These are phyloP conservation scores for Botrytis hyacinthi DNA, from an alignment of 2,329 filamentous ascomycete species.

Conservation along the genomic window DNA sequence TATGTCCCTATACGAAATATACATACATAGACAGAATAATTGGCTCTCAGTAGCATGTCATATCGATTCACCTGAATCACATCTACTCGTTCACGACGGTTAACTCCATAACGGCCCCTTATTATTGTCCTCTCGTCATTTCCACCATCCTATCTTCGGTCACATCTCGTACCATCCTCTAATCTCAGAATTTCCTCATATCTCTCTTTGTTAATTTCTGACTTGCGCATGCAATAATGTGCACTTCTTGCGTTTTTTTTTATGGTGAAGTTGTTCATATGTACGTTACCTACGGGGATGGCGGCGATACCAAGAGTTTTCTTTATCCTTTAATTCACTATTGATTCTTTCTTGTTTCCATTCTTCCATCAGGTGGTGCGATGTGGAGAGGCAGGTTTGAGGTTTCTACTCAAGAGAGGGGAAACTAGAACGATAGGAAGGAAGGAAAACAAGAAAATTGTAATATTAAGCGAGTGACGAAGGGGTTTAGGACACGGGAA, in stretches of 20 bases:
- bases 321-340: constrained; percentile 12
- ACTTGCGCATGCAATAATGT: background rate
- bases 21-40: background rate
- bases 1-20: constrained; percentile 6
- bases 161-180: background rate
- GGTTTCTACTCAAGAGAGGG: background rate
- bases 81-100: background rate
- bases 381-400: background rate
- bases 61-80: background rate
- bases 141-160: constrained; percentile 9
- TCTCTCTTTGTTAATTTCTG: constrained; percentile 15
- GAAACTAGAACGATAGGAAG: background rate
- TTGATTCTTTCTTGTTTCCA: constrained; percentile 10
- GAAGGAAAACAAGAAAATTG: background rate
- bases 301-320: constrained; percentile 36
- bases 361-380: background rate
- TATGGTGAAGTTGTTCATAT: background rate
- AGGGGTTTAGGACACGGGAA: background rate
- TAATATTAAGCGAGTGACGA: constrained; percentile 13
- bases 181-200: background rate
- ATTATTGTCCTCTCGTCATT: background rate
- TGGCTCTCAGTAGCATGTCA: background rate
- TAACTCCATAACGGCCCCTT: background rate
- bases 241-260: background rate
- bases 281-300: constrained; percentile 21